Base-by-base conservation (phyloP, 2,329 filamentous ascomycete genomes). In the Ophiostoma sp. region DNA sequence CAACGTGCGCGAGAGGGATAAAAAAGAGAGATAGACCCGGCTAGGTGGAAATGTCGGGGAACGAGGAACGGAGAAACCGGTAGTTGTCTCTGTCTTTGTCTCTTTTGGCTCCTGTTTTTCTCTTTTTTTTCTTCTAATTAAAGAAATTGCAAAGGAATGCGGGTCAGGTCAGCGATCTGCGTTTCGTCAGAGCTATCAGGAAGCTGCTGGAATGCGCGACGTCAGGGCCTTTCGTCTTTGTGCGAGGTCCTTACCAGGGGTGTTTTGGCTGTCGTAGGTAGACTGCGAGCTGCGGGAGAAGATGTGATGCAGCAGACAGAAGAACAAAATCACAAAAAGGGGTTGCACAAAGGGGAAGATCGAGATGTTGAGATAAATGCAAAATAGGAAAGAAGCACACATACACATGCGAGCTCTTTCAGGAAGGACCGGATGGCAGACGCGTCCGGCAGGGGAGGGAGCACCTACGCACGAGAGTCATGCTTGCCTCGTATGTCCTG, bases 111-210 rank as follows among this genome's bases (percentile, higher is more conserved):
- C 42, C 42, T 19, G 17, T 48, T 48, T 48, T 55, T 11, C 50
- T 55, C n/a, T n/a, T 45, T 36, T 59, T 12, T 42, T 8, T 25
- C 17, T 28, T 22, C 52, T 22, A 39, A 22, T 28, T 28, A 68
- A 52, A 72, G 63, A 69, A 48, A 69, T 48, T 48, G 36, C 36
- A 52, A n/a, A 59, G 69, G 50, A 59, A 52, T 59, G 72, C 61
- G 72, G 69, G 45, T 31, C 42, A 33, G 64, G 59, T 52, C 72
- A 68, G 72, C 61, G 72, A 74, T 74, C 69, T 74, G 63, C 63
- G 72, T 66, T 66, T 66, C 59, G 70, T 33, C 48, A 31, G 48
- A 57, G 70, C 70, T 45, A 17, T 31, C 48, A 11, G 22, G 66
- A 17, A 48, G 72, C 72, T 68, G 42, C 45, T 25, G 57, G 70